Conservation (phyloP, 2,329 filamentous ascomycete species). For the Botrytis deweyae region DNA sequence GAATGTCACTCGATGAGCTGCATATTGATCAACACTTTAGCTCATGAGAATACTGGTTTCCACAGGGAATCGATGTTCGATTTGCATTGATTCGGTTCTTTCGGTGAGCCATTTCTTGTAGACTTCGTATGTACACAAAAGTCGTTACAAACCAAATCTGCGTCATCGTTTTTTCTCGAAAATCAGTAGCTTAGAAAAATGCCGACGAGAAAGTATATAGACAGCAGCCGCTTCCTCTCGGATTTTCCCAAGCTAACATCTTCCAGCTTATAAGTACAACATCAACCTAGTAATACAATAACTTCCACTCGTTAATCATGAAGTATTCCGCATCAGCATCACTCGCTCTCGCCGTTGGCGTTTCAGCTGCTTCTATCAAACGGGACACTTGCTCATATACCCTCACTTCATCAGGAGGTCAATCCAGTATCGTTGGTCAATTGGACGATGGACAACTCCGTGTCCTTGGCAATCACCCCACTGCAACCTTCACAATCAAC, state of each 20-base stretch:
- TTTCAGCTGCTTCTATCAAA: constrained; percentile 1
- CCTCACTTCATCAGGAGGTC: constrained; percentile 49
- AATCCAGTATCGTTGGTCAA: constrained; percentile 57
- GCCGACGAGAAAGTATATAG: constrained; percentile 1
- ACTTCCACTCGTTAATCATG: constrained; percentile 12
- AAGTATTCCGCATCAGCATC: constrained; percentile 13
- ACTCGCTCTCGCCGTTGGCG: background rate
- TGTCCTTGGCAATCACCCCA: constrained; percentile 50
- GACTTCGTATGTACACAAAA: background rate
- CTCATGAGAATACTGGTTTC: background rate
- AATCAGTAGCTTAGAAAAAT: background rate
- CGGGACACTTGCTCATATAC: constrained; percentile 50
- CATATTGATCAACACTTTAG: constrained; percentile 4
- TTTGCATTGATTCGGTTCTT: background rate
- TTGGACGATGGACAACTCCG: constrained; percentile 62
- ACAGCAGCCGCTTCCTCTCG: background rate
- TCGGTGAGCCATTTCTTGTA: background rate
- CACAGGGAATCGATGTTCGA: background rate
- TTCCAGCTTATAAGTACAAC: background rate
- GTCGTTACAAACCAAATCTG: background rate
- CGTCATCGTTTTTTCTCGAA: background rate
- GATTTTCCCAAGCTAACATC: background rate
- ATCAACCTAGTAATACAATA: background rate
- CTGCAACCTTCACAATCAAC: constrained; percentile 55
- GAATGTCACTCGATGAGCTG: constrained; percentile 3